Conservation (phyloP, 2,329 filamentous ascomycete genomes). For the Diaporthe sp. region DNA sequence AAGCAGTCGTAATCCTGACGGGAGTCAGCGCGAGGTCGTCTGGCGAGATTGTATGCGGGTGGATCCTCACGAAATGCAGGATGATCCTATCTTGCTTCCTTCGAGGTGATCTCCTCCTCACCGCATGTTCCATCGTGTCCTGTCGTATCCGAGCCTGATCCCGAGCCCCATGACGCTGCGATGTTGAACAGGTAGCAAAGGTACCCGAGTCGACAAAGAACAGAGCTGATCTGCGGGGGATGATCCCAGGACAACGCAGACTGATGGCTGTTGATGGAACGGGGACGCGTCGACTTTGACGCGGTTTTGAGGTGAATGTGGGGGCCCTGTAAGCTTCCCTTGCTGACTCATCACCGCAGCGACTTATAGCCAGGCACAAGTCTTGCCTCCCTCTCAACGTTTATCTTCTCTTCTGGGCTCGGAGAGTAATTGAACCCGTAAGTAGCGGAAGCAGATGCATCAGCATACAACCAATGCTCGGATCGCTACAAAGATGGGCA, state of each 20-base stretch:
- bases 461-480: neutral
- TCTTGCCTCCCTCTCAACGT: neutral
- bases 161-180: constrained; percentile 17
- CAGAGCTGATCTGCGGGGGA: neutral
- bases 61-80: constrained; percentile 80
- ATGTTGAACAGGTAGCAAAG: neutral
- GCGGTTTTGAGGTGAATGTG: neutral
- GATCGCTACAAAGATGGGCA: neutral
- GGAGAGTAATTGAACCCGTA: too few species aligned
- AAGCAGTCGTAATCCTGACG: constrained; percentile 87
- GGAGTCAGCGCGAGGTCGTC: neutral
- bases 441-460: neutral
- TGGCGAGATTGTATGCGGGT: neutral
- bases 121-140: constrained; percentile 50
- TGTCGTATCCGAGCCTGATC: constrained; percentile 10
- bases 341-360: constrained; percentile 10
- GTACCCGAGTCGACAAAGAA: neutral
- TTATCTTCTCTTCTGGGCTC: neutral
- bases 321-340: neutral
- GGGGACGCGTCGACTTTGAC: constrained; percentile 10
- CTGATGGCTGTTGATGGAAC: neutral
- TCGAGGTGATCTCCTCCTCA: constrained; percentile 50
- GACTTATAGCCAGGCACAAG: neutral
- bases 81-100: constrained; percentile 78
- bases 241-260: too few species aligned